Evolutionary conservation across 2,329 filamentous ascomycete species (phyloP).

Genomic region (Conoideocrella luteorostrata): DNA sequence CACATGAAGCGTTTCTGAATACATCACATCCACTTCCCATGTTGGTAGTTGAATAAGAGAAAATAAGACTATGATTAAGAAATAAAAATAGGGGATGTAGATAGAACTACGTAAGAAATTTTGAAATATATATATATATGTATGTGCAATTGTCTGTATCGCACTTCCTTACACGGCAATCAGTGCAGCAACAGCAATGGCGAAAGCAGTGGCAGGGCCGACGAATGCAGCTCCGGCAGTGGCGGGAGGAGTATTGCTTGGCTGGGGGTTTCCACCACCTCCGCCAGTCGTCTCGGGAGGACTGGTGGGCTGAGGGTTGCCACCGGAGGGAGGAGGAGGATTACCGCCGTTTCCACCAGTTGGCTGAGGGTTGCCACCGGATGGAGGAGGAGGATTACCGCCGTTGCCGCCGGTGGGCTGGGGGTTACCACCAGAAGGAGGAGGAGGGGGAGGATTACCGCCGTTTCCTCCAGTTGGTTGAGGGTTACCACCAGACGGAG

Average conservation of each 20-base stretch:
- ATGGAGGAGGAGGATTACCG: background rate
- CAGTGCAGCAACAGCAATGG: conserved; percentile 5
- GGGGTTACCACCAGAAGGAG: background rate
- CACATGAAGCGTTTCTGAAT: too few species aligned
- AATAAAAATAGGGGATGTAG: background rate
- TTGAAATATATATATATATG: too few species aligned
- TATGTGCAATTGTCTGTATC: background rate
- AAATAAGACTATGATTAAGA: too few species aligned
- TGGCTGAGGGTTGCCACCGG: background rate
- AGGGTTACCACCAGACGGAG: background rate
- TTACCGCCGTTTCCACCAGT: background rate
- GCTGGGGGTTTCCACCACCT: background rate
- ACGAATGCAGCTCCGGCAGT: conserved; percentile 5
- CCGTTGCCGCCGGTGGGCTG: conserved; percentile 2
- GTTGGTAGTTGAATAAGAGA: too few species aligned
- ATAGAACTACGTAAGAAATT: background rate
- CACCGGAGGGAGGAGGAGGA: background rate
- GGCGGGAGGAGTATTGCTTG: background rate
- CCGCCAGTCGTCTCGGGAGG: background rate
- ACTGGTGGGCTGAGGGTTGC: background rate
- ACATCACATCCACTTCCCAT: too few species aligned
- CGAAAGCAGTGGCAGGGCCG: conserved; percentile 3
- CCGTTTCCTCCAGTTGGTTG: background rate
- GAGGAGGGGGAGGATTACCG: background rate
- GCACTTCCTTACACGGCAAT: background rate